Evolutionary conservation across 495 filamentous ascomycete species (phyloP).

Genomic region (Gamarada debralockiae): DNA sequence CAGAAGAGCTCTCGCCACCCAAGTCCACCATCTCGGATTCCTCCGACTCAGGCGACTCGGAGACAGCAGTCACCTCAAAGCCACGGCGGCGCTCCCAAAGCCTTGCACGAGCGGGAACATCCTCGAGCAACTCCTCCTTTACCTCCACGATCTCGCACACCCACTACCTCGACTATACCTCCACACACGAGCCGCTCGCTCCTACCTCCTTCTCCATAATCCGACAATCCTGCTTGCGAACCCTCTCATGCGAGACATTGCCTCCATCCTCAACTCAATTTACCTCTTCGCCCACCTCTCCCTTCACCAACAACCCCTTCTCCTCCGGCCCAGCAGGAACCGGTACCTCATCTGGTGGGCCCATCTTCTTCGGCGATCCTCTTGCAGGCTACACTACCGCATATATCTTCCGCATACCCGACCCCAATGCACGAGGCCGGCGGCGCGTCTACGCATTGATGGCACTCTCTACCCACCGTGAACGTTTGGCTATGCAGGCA

Average conservation of each 20-base stretch:
- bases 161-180: constrained; percentile 82
- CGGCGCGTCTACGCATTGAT: constrained; percentile 84
- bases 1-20: constrained; percentile 17
- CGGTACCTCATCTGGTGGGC: constrained; percentile 52
- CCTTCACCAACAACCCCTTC: constrained; percentile 28
- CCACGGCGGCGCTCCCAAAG: constrained; percentile 4
- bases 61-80: constrained; percentile 18
- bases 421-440: constrained; percentile 82
- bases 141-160: constrained; percentile 51
- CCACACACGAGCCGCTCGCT: constrained; percentile 74
- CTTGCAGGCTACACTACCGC: constrained; percentile 84
- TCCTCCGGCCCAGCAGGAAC: constrained; percentile 21
- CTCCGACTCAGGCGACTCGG: constrained; percentile 16
- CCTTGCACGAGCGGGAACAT: constrained; percentile 13
- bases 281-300: constrained; percentile 28
- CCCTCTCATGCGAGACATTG: constrained; percentile 79
- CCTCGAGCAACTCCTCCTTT: constrained; percentile 36
- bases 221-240: constrained; percentile 80
- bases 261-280: constrained; percentile 51
- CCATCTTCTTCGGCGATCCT: constrained; percentile 83
- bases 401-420: constrained; percentile 85
- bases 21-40: constrained; percentile 15
- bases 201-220: constrained; percentile 77
- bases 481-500: constrained; percentile 68
- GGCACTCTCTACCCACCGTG: constrained; percentile 69